Percentiles rank a stretch among this genome's conserved stretches.
Conservation (phyloP, 2,329 filamentous ascomycete genomes). For the Talaromyces sp. region DNA sequence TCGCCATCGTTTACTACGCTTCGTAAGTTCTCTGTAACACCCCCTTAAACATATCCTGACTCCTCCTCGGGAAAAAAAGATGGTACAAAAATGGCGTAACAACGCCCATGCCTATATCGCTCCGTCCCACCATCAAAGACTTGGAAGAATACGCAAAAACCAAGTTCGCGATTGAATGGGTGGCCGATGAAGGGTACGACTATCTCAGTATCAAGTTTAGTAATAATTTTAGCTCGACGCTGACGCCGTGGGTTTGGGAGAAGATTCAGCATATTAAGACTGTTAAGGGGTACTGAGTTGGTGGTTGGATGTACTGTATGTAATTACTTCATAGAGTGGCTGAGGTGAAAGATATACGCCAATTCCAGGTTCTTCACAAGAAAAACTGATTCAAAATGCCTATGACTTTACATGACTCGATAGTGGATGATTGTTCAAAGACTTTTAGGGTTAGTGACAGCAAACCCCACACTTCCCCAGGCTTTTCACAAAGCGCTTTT, state of each 20-base stretch:
- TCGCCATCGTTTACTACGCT: neutral
- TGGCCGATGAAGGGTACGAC: neutral
- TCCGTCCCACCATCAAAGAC: neutral
- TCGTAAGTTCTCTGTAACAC: neutral
- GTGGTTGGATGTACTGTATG: neutral
- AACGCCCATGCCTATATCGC: neutral
- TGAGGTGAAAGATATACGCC: neutral
- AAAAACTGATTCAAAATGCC: neutral
- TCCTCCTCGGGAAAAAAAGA: neutral
- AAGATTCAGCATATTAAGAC: slow-evolving; percentile 7
- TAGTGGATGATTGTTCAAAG: neutral
- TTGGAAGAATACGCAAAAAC: neutral
- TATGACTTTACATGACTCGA: neutral
- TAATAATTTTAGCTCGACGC: slow-evolving; percentile 12
- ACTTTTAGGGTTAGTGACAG: neutral
- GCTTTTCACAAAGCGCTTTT: neutral
- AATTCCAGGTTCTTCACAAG: neutral
- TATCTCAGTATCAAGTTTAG: slow-evolving; percentile 5
- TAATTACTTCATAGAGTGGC: neutral
- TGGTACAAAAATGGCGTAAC: neutral
- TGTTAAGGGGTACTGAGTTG: slow-evolving; percentile 3
- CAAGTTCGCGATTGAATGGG: neutral
- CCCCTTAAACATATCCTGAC: neutral
- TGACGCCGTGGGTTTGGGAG: slow-evolving; percentile 9
- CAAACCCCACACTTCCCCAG: neutral